Evolutionary conservation across 768 basidiomycete genomes (phyloP).

Genomic region (Leccinum fibrillosum): DNA sequence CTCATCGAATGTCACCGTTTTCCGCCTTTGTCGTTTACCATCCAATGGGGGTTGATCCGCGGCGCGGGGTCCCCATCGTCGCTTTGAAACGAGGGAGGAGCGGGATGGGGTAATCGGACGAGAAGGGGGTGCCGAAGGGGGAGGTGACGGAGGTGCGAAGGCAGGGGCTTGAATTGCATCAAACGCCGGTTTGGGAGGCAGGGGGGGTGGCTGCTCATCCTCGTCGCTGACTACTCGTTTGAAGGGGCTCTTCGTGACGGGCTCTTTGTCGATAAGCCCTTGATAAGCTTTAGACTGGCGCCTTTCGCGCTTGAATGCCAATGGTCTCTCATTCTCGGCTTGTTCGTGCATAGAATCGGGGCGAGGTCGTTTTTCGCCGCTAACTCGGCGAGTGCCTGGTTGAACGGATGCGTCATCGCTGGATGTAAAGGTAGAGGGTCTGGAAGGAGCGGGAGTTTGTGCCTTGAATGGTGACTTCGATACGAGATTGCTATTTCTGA

Average conservation of each 20-base stretch:
- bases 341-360: slow-evolving; percentile 69
- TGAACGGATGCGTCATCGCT: slow-evolving; percentile 5
- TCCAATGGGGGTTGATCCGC: slow-evolving; percentile 35
- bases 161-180: slow-evolving; percentile 2
- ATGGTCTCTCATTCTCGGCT: slow-evolving; percentile 69
- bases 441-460: slow-evolving; percentile 50
- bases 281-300: slow-evolving; percentile 75
- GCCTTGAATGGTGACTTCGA: slow-evolving; percentile 85
- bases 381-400: slow-evolving; percentile 46
- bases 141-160: slow-evolving; percentile 23
- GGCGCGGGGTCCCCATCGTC: slow-evolving; percentile 73
- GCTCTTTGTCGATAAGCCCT: slow-evolving; percentile 69
- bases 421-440: slow-evolving; percentile 16
- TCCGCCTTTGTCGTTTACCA: slow-evolving; percentile 52
- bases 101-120: slow-evolving; percentile 40
- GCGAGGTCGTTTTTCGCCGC: slow-evolving; percentile 76
- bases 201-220: slow-evolving; percentile 30
- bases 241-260: slow-evolving; percentile 84
- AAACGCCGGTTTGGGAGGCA: slow-evolving; percentile 22
- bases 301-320: slow-evolving; percentile 66
- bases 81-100: slow-evolving; percentile 65
- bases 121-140: slow-evolving; percentile 43
- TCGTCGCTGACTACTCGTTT: slow-evolving; percentile 30
- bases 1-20: slow-evolving; percentile 79
- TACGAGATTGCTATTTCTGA: slow-evolving; percentile 74